Evolutionary conservation across 2,329 filamentous ascomycete species (phyloP).

Genomic region (Aspergillus ustus): DNA sequence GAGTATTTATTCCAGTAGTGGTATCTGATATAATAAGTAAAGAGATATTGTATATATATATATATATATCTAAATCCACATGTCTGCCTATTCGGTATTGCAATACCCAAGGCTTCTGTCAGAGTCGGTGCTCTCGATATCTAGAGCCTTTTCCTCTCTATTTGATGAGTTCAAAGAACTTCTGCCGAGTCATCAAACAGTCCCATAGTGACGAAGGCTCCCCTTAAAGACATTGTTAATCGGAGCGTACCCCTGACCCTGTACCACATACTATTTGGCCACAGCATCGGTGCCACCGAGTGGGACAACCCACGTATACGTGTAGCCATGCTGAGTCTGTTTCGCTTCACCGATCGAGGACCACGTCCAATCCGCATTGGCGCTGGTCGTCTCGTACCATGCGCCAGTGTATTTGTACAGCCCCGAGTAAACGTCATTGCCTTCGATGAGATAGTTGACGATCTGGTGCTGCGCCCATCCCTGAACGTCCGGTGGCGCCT

Average conservation of each 20-base stretch:
- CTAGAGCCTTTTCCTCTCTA: no score
- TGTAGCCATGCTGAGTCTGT: conserved; percentile 18
- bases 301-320: conserved; percentile 23
- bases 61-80: no score
- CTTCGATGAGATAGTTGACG: conserved; percentile 24
- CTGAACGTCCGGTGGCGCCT: conserved; percentile 18
- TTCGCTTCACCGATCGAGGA: conserved; percentile 9
- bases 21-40: no score
- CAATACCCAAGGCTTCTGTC: no score
- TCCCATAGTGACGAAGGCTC: no score
- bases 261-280: conserved; percentile 22
- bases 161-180: no score
- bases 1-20: no score
- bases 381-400: background rate
- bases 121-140: no score
- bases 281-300: conserved; percentile 18
- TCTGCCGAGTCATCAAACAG: no score
- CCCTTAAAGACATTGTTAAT: conserved; percentile 3
- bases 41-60: no score
- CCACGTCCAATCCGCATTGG: conserved; percentile 18
- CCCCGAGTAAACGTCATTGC: conserved; percentile 7
- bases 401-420: conserved; percentile 21
- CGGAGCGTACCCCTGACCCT: conserved; percentile 18
- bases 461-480: conserved; percentile 14
- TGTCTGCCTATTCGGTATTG: no score